These are phyloP conservation scores for Ehretia macrophylla DNA, from an alignment of 257 asterid genomes.

Conservation along the genomic window DNA sequence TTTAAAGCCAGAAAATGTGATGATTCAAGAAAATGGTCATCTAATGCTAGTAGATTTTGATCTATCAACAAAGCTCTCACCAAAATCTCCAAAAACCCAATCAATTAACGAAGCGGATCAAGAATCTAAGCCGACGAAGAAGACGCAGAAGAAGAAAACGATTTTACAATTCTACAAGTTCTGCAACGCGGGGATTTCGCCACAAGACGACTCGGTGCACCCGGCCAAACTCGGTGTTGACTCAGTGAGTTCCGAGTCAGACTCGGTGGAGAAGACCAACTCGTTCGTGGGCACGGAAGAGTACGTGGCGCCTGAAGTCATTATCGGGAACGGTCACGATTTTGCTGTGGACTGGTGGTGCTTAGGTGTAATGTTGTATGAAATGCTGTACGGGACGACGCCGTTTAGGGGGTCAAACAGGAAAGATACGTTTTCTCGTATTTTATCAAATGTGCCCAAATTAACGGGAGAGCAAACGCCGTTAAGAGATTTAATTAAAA, in stretches of 20 bases:
- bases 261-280: slow-evolving; percentile 59
- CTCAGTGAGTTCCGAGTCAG: slow-evolving; percentile 32
- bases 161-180: slow-evolving; percentile 24
- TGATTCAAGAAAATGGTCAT: slow-evolving; percentile 88
- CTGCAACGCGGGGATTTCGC: slow-evolving; percentile 42
- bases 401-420: slow-evolving; percentile 74
- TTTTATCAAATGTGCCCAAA: slow-evolving; percentile 43
- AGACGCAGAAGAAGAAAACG: slow-evolving; percentile 27
- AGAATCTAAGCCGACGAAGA: slow-evolving; percentile 16
- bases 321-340: slow-evolving; percentile 80
- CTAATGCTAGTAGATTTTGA: slow-evolving; percentile 90
- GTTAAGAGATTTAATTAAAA: slow-evolving; percentile 72
- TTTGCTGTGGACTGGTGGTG: slow-evolving; percentile 99
- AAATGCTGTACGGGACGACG: slow-evolving; percentile 89
- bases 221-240: slow-evolving; percentile 28
- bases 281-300: slow-evolving; percentile 98
- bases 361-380: slow-evolving; percentile 72
- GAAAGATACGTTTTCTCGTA: slow-evolving; percentile 67
- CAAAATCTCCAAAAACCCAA: slow-evolving; percentile 40
- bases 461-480: slow-evolving; percentile 76
- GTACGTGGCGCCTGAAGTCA: slow-evolving; percentile 88
- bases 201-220: slow-evolving; percentile 32
- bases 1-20: slow-evolving; percentile 91
- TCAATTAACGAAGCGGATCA: slow-evolving; percentile 7
- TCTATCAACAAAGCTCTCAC: slow-evolving; percentile 68